Conservation (phyloP, 495 filamentous ascomycete species). For the Cercophora samala region DNA sequence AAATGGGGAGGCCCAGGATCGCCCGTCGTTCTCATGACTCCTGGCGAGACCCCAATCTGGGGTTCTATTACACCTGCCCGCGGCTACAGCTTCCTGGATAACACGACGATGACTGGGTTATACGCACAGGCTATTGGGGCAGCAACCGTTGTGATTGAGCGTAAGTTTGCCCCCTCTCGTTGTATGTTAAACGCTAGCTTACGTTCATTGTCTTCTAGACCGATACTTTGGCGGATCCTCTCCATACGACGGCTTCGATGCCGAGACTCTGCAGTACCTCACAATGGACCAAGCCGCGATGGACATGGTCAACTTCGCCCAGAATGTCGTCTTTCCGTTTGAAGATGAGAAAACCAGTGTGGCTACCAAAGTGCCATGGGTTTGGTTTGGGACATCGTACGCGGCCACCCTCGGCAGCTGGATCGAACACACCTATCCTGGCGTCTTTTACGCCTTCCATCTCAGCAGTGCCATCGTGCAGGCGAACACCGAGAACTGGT, state of each 20-base stretch:
- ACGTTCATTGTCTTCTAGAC: conserved; percentile 31
- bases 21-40: conserved; percentile 51
- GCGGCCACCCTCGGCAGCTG: conserved; percentile 61
- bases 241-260: conserved; percentile 53
- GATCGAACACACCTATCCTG: conserved; percentile 57
- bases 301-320: conserved; percentile 61
- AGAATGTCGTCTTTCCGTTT: conserved; percentile 56
- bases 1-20: conserved; percentile 25
- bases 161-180: conserved; percentile 31
- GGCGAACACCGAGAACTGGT: conserved; percentile 60
- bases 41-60: conserved; percentile 52
- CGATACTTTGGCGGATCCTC: conserved; percentile 61
- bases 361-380: conserved; percentile 58
- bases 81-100: conserved; percentile 46
- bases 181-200: neutral
- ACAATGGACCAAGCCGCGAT: conserved; percentile 58
- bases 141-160: conserved; percentile 57
- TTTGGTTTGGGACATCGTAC: conserved; percentile 61
- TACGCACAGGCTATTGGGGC: conserved; percentile 54
- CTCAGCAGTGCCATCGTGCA: conserved; percentile 61
- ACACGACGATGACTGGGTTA: conserved; percentile 48
- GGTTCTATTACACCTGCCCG: conserved; percentile 32
- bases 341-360: conserved; percentile 50
- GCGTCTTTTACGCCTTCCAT: conserved; percentile 65
- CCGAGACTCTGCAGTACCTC: conserved; percentile 58